Conservation (phyloP, 192 early-diverging fungal genomes). For the Podila verticillata region DNA sequence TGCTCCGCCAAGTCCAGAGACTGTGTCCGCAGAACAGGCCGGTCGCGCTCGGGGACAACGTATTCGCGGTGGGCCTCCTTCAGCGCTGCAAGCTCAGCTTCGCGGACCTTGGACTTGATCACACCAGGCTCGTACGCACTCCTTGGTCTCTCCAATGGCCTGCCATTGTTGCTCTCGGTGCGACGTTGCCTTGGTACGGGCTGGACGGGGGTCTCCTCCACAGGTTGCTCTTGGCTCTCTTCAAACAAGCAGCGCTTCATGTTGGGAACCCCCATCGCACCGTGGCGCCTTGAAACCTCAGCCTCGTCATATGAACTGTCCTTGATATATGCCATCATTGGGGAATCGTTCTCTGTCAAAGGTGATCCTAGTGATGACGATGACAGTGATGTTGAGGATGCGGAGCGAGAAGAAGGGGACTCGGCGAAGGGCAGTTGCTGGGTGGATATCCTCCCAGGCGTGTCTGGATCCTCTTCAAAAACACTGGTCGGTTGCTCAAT, state of each 20-base stretch:
- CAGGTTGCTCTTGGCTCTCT: not conserved
- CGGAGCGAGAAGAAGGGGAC: not conserved
- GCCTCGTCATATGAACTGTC: not conserved
- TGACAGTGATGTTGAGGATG: not conserved
- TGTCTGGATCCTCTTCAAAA: not conserved
- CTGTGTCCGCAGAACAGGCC: conserved; percentile 9
- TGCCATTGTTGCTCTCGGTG: not conserved
- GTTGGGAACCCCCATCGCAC: not conserved
- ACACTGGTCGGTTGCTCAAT: not conserved
- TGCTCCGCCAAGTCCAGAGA: conserved; percentile 31
- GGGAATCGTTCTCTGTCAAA: not conserved
- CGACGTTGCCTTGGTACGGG: not conserved
- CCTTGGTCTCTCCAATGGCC: conserved; percentile 3
- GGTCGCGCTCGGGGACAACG: not conserved
- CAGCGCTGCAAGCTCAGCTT: conserved; percentile 2
- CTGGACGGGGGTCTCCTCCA: not conserved
- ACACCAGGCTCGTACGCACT: conserved; percentile 13
- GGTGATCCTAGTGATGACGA: not conserved
- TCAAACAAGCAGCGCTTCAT: conserved; percentile 26
- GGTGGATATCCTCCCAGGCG: not conserved
- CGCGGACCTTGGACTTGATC: not conserved
- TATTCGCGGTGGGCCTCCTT: not conserved
- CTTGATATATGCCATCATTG: not conserved
- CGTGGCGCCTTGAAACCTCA: not conserved
- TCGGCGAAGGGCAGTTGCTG: not conserved